These are phyloP conservation scores for Corynascus novoguineensis DNA, from an alignment of 495 filamentous ascomycete species.

Conservation along the genomic window DNA sequence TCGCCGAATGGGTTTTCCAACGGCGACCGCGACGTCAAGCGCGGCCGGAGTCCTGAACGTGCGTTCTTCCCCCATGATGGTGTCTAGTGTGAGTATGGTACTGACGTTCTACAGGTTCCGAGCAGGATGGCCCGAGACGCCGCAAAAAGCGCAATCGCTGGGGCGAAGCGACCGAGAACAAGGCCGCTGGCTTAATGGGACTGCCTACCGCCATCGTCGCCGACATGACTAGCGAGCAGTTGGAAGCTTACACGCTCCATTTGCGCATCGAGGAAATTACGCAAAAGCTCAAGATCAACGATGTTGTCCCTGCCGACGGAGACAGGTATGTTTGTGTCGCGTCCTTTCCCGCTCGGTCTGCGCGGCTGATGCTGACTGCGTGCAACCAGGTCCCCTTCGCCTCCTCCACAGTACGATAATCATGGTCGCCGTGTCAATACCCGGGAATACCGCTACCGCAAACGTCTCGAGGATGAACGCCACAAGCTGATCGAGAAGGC, in stretches of 20 bases:
- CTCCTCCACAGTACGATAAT: conserved; percentile 96
- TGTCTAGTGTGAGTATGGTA: not conserved
- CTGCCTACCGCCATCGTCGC: conserved; percentile 92
- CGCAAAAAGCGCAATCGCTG: conserved; percentile 98
- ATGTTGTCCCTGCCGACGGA: conserved; percentile 91
- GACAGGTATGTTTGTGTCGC: conserved; percentile 62
- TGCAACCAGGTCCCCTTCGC: conserved; percentile 75
- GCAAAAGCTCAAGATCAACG: conserved; percentile 96
- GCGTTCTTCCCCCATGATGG: conserved; percentile 7
- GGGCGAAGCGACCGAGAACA: conserved; percentile 94
- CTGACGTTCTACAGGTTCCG: conserved; percentile 28
- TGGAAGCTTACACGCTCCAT: conserved; percentile 93
- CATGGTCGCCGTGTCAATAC: conserved; percentile 98
- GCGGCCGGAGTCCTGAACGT: conserved; percentile 50
- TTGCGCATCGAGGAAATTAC: conserved; percentile 97
- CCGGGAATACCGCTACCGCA: conserved; percentile 93
- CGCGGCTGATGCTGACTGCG: conserved; percentile 10
- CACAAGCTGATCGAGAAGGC: conserved; percentile 97
- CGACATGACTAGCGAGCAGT: conserved; percentile 95
- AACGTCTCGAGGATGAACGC: conserved; percentile 94
- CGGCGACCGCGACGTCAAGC: conserved; percentile 60
- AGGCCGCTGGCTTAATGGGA: conserved; percentile 95
- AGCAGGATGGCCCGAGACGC: conserved; percentile 66
- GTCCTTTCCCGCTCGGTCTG: not conserved
- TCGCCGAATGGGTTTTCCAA: conserved; percentile 16